Evolutionary conservation across 2,329 filamentous ascomycete species (phyloP).

Genomic region (Sporothrix brasiliensis): DNA sequence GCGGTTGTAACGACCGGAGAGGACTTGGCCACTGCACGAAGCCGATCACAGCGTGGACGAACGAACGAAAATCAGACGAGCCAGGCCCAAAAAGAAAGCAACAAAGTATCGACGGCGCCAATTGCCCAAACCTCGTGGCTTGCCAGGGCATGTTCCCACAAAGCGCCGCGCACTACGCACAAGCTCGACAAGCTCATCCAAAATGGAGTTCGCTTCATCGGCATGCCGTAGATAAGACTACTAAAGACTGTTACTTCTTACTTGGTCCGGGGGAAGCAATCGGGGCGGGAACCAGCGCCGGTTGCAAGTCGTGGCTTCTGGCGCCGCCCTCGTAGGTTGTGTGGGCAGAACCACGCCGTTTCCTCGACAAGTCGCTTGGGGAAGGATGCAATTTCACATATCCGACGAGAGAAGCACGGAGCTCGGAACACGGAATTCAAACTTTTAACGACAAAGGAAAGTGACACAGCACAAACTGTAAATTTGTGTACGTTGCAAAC

Average conservation of each 20-base stretch:
- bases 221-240: slow-evolving; percentile 4
- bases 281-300: slow-evolving; percentile 6
- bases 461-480: not conserved
- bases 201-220: not conserved
- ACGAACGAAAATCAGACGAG: not conserved
- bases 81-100: slow-evolving; percentile 9
- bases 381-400: not conserved
- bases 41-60: slow-evolving; percentile 20
- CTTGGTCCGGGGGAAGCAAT: slow-evolving; percentile 3
- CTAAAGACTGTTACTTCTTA: not conserved
- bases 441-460: not conserved
- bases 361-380: not conserved
- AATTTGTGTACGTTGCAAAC: not conserved
- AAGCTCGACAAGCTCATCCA: slow-evolving; percentile 16
- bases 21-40: slow-evolving; percentile 7
- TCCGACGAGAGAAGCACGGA: slow-evolving; percentile 8
- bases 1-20: slow-evolving; percentile 2
- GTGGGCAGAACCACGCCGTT: slow-evolving; percentile 14
- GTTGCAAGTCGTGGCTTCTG: slow-evolving; percentile 13
- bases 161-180: slow-evolving; percentile 22
- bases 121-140: slow-evolving; percentile 24
- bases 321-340: slow-evolving; percentile 17
- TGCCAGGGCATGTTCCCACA: slow-evolving; percentile 28
- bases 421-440: not conserved
- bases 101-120: slow-evolving; percentile 20